Conservation (phyloP, 2,329 filamentous ascomycete genomes). For the Elsinoe perseae region DNA sequence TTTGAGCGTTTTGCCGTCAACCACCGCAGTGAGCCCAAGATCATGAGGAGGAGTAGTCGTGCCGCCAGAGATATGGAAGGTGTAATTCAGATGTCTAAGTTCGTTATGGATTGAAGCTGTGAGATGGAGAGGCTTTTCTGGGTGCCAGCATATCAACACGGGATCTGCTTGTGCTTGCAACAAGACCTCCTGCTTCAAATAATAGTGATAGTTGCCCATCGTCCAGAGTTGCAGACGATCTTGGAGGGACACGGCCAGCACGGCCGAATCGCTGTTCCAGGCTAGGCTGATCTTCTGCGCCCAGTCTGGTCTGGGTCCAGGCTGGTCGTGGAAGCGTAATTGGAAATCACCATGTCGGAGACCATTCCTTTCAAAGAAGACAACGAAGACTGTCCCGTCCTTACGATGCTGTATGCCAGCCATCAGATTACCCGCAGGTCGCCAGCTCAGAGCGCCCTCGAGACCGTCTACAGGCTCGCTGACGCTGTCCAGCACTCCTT, state of each 20-base stretch:
- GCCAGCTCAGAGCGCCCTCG: conserved; percentile 83
- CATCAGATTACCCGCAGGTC: conserved; percentile 82
- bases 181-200: conserved; percentile 81
- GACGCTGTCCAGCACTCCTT: conserved; percentile 83
- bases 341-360: conserved; percentile 90
- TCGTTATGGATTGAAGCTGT: not conserved
- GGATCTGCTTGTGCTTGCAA: conserved; percentile 20
- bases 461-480: conserved; percentile 91
- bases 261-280: conserved; percentile 91
- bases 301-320: conserved; percentile 35
- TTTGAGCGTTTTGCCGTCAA: conserved; percentile 75
- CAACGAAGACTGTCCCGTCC: conserved; percentile 60
- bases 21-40: conserved; percentile 69
- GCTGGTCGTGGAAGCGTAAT: conserved; percentile 56
- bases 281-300: conserved; percentile 57
- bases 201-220: conserved; percentile 96
- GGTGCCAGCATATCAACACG: conserved; percentile 57
- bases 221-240: conserved; percentile 89
- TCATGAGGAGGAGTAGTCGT: conserved; percentile 65
- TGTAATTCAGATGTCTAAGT: conserved; percentile 49
- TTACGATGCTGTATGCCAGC: conserved; percentile 71
- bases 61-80: conserved; percentile 60
- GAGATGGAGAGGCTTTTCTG: conserved; percentile 61
- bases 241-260: conserved; percentile 70
- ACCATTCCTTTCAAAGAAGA: conserved; percentile 97